These are phyloP conservation scores for Xylaria sp. DNA, from an alignment of 2,329 filamentous ascomycete genomes.

Conservation along the genomic window DNA sequence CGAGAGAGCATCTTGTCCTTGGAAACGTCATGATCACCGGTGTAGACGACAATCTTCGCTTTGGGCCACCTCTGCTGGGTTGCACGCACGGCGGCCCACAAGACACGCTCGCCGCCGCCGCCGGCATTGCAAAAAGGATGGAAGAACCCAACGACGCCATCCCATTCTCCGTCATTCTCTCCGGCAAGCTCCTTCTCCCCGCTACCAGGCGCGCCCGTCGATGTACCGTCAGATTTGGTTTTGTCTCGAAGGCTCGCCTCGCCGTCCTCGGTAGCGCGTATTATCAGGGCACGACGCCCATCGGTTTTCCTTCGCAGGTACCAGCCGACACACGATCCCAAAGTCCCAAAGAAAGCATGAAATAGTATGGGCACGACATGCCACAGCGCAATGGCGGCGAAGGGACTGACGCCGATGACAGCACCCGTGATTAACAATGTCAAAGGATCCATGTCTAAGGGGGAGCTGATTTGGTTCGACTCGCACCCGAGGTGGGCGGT, in stretches of 20 bases:
- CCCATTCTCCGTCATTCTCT: constrained; percentile 70
- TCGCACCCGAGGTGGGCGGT: neutral
- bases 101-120: constrained; percentile 91
- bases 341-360: constrained; percentile 51
- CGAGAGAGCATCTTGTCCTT: constrained; percentile 81
- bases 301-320: constrained; percentile 71
- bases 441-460: constrained; percentile 43
- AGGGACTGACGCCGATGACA: constrained; percentile 46
- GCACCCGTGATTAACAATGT: constrained; percentile 43
- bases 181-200: constrained; percentile 65
- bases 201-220: constrained; percentile 59
- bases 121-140: constrained; percentile 99
- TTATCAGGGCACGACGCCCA: constrained; percentile 67
- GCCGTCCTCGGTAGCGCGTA: constrained; percentile 61
- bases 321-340: constrained; percentile 65
- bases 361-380: constrained; percentile 49
- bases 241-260: constrained; percentile 50
- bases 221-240: constrained; percentile 31
- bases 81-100: constrained; percentile 94
- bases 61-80: constrained; percentile 90
- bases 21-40: constrained; percentile 88
- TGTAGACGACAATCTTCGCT: constrained; percentile 92
- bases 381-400: constrained; percentile 46
- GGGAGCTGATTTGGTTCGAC: constrained; percentile 7
- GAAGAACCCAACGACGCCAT: constrained; percentile 92